Base-by-base conservation (phyloP, 2,329 filamentous ascomycete genomes). In the Exophiala dermatitidis region DNA sequence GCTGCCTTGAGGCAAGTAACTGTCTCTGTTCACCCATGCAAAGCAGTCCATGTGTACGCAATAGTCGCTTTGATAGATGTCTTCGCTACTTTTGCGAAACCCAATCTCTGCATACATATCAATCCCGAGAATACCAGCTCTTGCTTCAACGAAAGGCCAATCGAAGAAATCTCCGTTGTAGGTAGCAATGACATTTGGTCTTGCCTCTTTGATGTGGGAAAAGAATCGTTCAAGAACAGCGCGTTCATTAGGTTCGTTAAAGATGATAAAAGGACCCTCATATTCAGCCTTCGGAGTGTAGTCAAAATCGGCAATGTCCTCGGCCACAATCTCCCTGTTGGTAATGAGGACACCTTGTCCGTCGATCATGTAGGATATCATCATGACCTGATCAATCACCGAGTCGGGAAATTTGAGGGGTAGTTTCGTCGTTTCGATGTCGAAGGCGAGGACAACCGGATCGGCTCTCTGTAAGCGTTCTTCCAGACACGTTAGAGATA, bases 141-240 rank as follows among this genome's bases (percentile, higher is more conserved):
- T 80, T 42, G 93, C 83, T 74, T 98, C 93, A 28, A 98, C 90
- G 67, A 94, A 98, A 0, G 93, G 91, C 93, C 93, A 98, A 84
- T 98, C 93, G 83, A 98, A 98, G 69, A 98, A 98, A 75, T 98
- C 93, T 74, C 93, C 93, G 88, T 98, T 98, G 78, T 98, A 98
- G n/a, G 93, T 98, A 34, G 94, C 91, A 68, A 98, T 98, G 52
- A 98, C 91, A 0, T 90, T 97, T 0, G 93, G 93, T 55, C 86
- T 82, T 0, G 90, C 89, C 68, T 95, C 89, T 66, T 98, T 97
- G 70, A 98, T 86, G 69, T 96, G 93, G 38, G 88, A 77, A 66
- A 98, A 97, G 72, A 98, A 98, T 10, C 93, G 79, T 66, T 97
- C 91, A 26, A 98, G 76, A 1, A 95, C 68, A 0, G 78, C 81